Evolutionary conservation across 257 asterid genomes (phyloP).

Genomic region (Marsdenia floribunda): DNA sequence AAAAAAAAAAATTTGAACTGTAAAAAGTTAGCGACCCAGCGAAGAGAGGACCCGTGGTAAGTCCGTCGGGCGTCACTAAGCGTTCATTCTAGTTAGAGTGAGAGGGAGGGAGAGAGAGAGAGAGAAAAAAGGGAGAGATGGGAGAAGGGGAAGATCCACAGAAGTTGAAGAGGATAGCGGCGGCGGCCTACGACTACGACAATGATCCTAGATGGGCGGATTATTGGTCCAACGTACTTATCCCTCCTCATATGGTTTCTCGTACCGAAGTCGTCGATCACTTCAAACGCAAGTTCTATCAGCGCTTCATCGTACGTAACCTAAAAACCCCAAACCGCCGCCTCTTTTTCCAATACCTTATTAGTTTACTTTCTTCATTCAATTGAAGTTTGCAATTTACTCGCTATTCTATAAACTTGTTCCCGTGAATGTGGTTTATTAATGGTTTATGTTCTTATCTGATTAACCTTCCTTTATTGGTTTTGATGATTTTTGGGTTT

Average conservation of each 20-base stretch:
- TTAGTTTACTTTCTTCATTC: neutral
- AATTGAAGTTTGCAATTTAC: neutral
- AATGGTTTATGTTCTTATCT: neutral
- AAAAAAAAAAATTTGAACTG: neutral
- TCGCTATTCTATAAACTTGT: neutral
- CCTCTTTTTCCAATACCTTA: neutral
- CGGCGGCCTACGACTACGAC: slow-evolving; percentile 84
- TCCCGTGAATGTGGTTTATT: neutral
- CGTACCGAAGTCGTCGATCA: slow-evolving; percentile 75
- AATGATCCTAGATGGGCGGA: slow-evolving; percentile 83
- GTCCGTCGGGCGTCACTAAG: neutral
- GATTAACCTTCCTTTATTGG: neutral
- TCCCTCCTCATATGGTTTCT: slow-evolving; percentile 84
- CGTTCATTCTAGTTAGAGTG: neutral
- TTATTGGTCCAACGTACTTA: slow-evolving; percentile 89
- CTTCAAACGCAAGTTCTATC: slow-evolving; percentile 94
- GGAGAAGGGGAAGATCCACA: slow-evolving; percentile 76
- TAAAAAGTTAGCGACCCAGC: neutral
- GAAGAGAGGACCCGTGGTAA: neutral
- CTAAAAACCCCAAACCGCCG: neutral
- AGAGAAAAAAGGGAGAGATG: slow-evolving; percentile 25
- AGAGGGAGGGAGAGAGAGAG: neutral
- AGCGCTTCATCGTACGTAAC: slow-evolving; percentile 63
- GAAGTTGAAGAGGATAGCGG: slow-evolving; percentile 72
- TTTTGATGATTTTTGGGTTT: neutral